phyloP scores from a whole-genome alignment of 164 flowering plant genomes.

The Akebia trifoliata region DNA sequence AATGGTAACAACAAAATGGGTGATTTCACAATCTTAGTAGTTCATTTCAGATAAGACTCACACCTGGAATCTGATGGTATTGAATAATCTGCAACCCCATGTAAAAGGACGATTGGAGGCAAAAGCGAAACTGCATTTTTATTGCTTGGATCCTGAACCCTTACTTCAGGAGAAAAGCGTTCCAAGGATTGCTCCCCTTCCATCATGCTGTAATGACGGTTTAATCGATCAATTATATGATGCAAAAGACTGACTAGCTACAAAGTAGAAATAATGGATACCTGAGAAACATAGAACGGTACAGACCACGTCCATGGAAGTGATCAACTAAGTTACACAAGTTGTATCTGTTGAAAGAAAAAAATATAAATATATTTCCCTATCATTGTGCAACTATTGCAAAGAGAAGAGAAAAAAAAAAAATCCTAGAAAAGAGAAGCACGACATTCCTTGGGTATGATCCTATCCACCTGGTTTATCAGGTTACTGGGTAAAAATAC shows the following conservation, averaged over 20 bases:
- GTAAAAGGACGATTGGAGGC: constrained; percentile 71
- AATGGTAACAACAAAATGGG: background rate
- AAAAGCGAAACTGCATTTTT: constrained; percentile 53
- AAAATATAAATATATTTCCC: background rate
- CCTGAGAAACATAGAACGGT: constrained; percentile 82
- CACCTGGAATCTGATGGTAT: constrained; percentile 86
- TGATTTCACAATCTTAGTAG: background rate
- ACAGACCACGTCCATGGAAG: constrained; percentile 72
- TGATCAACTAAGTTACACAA: constrained; percentile 66
- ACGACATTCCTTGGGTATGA: no score
- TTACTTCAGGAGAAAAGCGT: constrained; percentile 70
- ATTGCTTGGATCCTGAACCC: constrained; percentile 49
- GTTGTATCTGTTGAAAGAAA: constrained; percentile 57
- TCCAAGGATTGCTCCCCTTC: constrained; percentile 74
- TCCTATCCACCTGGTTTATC: no score
- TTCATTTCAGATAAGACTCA: constrained; percentile 2
- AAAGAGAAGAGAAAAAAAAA: background rate
- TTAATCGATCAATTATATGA: background rate
- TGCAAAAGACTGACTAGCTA: background rate
- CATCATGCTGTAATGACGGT: constrained; percentile 65
- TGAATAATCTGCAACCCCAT: constrained; percentile 84
- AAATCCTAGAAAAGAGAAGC: no score
- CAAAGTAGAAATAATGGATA: constrained; percentile 15
- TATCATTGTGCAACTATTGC: background rate
- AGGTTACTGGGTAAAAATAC: no score